Evolutionary conservation across 305 asterid species (phyloP).

Genomic region (Solanum hybrid): DNA sequence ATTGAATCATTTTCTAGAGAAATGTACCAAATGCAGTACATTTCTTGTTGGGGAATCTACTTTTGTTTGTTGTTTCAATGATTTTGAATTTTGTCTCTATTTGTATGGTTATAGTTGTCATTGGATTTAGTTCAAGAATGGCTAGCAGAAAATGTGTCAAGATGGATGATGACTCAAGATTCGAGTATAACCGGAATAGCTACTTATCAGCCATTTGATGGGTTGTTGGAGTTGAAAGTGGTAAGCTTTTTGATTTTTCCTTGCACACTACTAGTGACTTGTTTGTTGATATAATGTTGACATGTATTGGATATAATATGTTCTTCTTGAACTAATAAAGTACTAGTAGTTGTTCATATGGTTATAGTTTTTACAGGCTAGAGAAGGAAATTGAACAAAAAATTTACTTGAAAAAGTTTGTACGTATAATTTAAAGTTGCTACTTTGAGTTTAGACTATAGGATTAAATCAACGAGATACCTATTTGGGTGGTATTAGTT

Average conservation of each 20-base stretch:
- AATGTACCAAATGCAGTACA: not conserved
- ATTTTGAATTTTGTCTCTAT: not conserved
- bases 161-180: constrained; percentile 23
- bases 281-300: not conserved
- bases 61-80: not conserved
- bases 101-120: constrained; percentile 30
- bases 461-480: not conserved
- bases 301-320: not conserved
- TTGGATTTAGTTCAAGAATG: constrained; percentile 52
- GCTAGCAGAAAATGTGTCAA: constrained; percentile 34
- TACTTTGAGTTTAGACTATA: not conserved
- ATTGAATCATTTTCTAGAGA: not conserved
- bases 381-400: not conserved
- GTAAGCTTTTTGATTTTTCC: constrained; percentile 19
- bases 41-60: not conserved
- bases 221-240: constrained; percentile 50
- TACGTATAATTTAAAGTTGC: not conserved
- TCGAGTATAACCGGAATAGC: constrained; percentile 30
- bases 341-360: not conserved
- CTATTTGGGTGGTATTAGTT: not conserved
- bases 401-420: not conserved
- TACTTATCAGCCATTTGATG: constrained; percentile 59
- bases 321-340: not conserved
- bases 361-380: not conserved
- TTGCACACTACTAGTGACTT: not conserved